Evolutionary conservation across 176 grass and related monocot genomes (phyloP).

Genomic region (Avena atlantica): DNA sequence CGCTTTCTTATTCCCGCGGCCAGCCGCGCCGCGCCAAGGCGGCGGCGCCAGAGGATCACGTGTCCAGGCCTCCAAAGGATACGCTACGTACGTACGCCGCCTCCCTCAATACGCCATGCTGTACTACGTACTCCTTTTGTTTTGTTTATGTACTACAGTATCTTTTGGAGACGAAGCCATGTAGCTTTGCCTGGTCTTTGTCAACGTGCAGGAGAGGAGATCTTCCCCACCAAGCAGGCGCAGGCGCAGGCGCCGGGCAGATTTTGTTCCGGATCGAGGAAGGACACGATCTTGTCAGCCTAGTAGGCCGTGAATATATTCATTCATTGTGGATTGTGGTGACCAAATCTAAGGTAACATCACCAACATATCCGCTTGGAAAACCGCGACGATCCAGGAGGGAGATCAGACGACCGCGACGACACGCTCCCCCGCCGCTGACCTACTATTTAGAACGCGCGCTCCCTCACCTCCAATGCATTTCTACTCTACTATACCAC

Average conservation of each 20-base stretch:
- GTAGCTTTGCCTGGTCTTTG: background rate
- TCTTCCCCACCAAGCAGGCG: slow-evolving; percentile 3
- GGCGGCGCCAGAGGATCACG: slow-evolving; percentile 7
- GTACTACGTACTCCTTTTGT: background rate
- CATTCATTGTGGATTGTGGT: background rate
- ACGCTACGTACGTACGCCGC: background rate
- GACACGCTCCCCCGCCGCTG: background rate
- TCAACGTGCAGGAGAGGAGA: slow-evolving; percentile 36
- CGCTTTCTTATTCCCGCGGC: slow-evolving; percentile 18
- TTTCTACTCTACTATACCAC: background rate
- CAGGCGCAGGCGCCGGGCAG: background rate
- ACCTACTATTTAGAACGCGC: slow-evolving; percentile 25
- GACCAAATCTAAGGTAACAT: slow-evolving; percentile 48
- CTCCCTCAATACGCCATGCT: background rate
- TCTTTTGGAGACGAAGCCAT: background rate
- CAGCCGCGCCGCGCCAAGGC: background rate
- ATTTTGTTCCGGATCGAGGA: slow-evolving; percentile 41
- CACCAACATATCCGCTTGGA: slow-evolving; percentile 46
- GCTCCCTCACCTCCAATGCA: background rate
- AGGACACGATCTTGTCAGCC: slow-evolving; percentile 38
- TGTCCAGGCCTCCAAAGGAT: background rate
- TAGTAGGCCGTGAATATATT: slow-evolving; percentile 50
- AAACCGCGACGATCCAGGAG: background rate
- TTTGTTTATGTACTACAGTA: background rate
- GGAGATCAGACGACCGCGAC: background rate